Percentiles rank a stretch among this genome's conserved stretches.
phyloP scores from a whole-genome alignment of 1,284 basidiomycete species.

The Sphaerobolus stellatus region DNA sequence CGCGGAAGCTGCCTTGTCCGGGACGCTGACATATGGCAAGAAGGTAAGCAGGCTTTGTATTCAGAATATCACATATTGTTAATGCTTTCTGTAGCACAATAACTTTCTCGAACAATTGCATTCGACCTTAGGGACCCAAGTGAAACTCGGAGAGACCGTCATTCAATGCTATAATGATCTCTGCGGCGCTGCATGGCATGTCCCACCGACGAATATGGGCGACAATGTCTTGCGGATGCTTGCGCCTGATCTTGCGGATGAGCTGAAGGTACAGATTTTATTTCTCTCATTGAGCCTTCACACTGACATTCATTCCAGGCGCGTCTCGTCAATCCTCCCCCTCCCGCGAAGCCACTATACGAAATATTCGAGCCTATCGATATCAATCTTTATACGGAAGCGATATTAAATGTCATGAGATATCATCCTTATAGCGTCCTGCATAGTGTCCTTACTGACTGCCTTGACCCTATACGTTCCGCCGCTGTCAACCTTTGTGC shows the following conservation, averaged over 20 bases:
- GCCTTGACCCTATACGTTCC: constrained; percentile 72
- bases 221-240: constrained; percentile 62
- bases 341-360: constrained; percentile 64
- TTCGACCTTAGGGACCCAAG: constrained; percentile 18
- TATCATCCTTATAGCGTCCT: constrained; percentile 65
- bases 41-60: constrained; percentile 3
- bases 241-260: constrained; percentile 73
- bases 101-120: constrained; percentile 49
- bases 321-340: constrained; percentile 43
- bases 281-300: constrained; percentile 5
- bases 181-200: constrained; percentile 74
- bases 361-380: constrained; percentile 72
- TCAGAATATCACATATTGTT: background rate
- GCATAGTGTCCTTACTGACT: constrained; percentile 56
- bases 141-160: constrained; percentile 62
- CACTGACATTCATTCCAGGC: constrained; percentile 20
- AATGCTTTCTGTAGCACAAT: constrained; percentile 27
- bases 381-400: constrained; percentile 75
- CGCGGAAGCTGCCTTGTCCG: constrained; percentile 35
- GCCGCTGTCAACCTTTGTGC: constrained; percentile 80
- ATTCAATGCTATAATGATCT: constrained; percentile 80
- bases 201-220: constrained; percentile 52
- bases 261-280: constrained; percentile 60
- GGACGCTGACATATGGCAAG: constrained; percentile 15
- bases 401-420: constrained; percentile 69